Percentiles rank a stretch among this genome's conserved stretches.
These are phyloP conservation scores for Podospora didyma DNA, from an alignment of 495 filamentous ascomycete genomes.

Conservation along the genomic window DNA sequence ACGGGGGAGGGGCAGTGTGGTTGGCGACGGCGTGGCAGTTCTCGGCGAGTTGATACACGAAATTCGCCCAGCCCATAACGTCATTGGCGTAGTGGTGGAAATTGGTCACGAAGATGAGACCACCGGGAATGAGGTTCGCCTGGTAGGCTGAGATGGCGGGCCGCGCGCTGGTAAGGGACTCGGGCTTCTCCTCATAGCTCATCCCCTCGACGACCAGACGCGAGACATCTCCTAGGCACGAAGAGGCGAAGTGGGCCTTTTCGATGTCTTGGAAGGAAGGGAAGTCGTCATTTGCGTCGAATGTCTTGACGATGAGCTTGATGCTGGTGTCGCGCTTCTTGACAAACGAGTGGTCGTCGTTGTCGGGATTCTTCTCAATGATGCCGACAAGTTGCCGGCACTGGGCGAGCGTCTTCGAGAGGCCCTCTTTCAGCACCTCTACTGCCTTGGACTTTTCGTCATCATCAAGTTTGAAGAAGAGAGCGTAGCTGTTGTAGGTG, in stretches of 20 bases:
- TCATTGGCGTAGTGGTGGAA: slow-evolving; percentile 43
- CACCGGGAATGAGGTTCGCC: slow-evolving; percentile 40
- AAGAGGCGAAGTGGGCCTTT: slow-evolving; percentile 24
- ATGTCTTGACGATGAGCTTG: slow-evolving; percentile 36
- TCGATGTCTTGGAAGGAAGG: slow-evolving; percentile 31
- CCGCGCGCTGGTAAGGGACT: slow-evolving; percentile 29
- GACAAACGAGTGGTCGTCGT: slow-evolving; percentile 34
- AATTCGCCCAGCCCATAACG: slow-evolving; percentile 38
- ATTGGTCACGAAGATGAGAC: slow-evolving; percentile 40
- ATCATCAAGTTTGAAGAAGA: slow-evolving; percentile 39
- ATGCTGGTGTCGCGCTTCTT: slow-evolving; percentile 41
- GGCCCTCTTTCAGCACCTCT: slow-evolving; percentile 29
- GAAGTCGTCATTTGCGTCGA: slow-evolving; percentile 31
- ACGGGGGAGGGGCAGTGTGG: slow-evolving; percentile 25
- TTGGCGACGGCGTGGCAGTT: slow-evolving; percentile 36
- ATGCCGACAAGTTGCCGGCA: slow-evolving; percentile 39
- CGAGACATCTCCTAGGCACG: slow-evolving; percentile 26
- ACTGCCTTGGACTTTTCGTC: slow-evolving; percentile 22
- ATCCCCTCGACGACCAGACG: slow-evolving; percentile 29
- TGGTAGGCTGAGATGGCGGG: slow-evolving; percentile 38
- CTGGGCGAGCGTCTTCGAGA: slow-evolving; percentile 41
- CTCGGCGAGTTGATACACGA: slow-evolving; percentile 39
- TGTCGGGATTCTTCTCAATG: slow-evolving; percentile 34
- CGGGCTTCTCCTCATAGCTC: slow-evolving; percentile 39
- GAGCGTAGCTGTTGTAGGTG: slow-evolving; percentile 33